Evolutionary conservation across 148 eudicot genomes (phyloP), one percentile per base, ranked within the genome.

Genomic region (Cornus kousa): DNA sequence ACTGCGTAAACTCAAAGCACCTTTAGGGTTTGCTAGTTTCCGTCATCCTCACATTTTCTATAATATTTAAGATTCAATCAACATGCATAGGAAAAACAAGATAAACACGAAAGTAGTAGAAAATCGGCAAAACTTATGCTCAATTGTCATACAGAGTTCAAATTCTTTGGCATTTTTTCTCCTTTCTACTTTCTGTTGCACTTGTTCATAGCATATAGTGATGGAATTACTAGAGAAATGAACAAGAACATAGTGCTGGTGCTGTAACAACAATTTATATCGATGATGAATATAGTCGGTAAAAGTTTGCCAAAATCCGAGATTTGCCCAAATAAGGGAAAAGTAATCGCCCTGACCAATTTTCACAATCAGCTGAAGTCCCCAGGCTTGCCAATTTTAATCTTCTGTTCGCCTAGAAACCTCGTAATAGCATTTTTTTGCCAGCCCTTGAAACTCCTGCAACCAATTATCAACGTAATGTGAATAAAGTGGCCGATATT

Each of bases 371-470:
- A 82, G 77, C 74, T 73, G 79, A 91, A 90, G 79, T 92, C 91
- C 35, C 70, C 86, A 13, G 93, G 93, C 66, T 87, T 92, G 80
- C 91, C 93, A 72, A 90, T 82, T 80, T 87, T 86, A 73, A 89
- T 88, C 72, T 83, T 86, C 71, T 83, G 88, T 70, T 86, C 89
- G 32, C 80, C 70, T 8, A 91, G 84, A 82, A 77, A 88, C 35
- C 76, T 86, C 1, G 76, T 84, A 72, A 91, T 81, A 3, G 89
- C 93, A 69, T 88, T 92, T 86, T 86, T 92, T 78, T 92, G 93
- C 96, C 96, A 92, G 74, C 93, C 77, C 86, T 92, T 90, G 73
- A 92, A 92, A 76, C 96, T 92, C 88, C 91, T 90, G 87, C 80
- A 84, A 48, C 79, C 75, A 50, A 70, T 8, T 12, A 5, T 33